Base-by-base conservation (phyloP, 768 basidiomycete species). In the Termitomyces sp. region DNA sequence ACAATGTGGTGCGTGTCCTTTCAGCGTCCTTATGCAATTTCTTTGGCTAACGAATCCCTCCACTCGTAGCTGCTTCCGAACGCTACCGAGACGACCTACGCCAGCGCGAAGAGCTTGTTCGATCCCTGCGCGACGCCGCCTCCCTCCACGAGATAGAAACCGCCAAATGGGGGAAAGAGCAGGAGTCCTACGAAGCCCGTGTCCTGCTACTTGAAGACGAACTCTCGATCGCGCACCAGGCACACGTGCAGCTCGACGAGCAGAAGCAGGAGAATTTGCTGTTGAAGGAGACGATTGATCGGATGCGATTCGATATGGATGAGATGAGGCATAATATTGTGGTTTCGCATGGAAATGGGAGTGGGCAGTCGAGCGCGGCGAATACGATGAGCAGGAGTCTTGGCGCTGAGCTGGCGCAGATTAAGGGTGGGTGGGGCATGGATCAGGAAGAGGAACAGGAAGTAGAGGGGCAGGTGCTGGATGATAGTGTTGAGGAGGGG, bases 191-290 rank as follows among this genome's bases (percentile, higher is more conserved):
- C 46, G 93, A 96, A 68, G 82, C 84, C 5, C 86, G 88, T 16
- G 81, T 95, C 52, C 70, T 74, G 6, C 71, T 78, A 7, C 82
- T 96, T n/a, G 89, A 94, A 66, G 65, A 74, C 8, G 93, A 96
- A 58, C 79, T 98, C 2, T 70, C 70, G 4, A 67, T 82, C 28
- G 91, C 93, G 4, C 84, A 88, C 54, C 81, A 85, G 64, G 86
- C 89, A 1, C 87, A 91, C 55, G 81, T 77, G 0, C 82, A 85
- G 60, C 80, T 97, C 40, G 93, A 95, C 60, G 88, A 90, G 65
- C 95, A 98, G 77, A 97, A 97, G 76, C 91, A 93, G 67, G 93
- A 95, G 78, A 98, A 97, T 67, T 69, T 96, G 64, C 74, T 93
- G 68, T 79, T 98, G 61, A 96, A 96, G 69, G 95, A 98, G 78